Evolutionary conservation across 768 basidiomycete genomes (phyloP), one percentile per base, ranked within the genome.

Genomic region (Daedalea quercina): DNA sequence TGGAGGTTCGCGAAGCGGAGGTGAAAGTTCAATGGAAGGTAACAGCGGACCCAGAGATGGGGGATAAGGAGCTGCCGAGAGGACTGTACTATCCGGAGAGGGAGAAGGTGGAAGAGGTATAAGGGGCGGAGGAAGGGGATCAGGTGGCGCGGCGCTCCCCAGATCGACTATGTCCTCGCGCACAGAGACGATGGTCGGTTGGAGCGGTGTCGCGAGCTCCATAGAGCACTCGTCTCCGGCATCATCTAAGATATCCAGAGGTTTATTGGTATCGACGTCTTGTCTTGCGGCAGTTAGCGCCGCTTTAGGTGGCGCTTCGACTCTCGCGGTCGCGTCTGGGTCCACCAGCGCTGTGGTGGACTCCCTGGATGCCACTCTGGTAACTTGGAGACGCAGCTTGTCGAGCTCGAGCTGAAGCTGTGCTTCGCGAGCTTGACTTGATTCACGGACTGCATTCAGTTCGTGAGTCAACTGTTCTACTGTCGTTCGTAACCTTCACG

Each of bases 121-220:
- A 13, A 50, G 26, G 9, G 51, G 44, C 17, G 40, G 31, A 24
- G 15, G 33, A 1, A 3, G 26, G 2, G 19, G 12, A 22, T 28
- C 17, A 6, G 34, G 19, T 22, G 48, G 48, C 26, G 35, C 7
- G n/a, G n/a, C n/a, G 37, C 22, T 4, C 3, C 11, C 37, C 11
- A 25, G 11, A 28, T 20, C 17, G 44, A 41, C 47, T 53, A 50
- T 15, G 33, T 58, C 55, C 3, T 51, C 53, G 3, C 53, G 51
- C 23, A 61, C 41, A 7, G 60, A 61, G 26, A 55, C 31, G 17
- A 61, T 57, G 1, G 60, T 58, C 7, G 48, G 54, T 15, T 53
- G 60, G 7, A 61, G 40, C 2, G 60, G 60, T 1, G 60, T 61
- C 15, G 60, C 55, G 12, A 61, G 53, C 45, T 61, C 60, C 60